Percentiles rank a stretch among this genome's conserved stretches.
phyloP scores from a whole-genome alignment of 371 early-diverging fungal species.

The Conidiobolus coronatus region DNA sequence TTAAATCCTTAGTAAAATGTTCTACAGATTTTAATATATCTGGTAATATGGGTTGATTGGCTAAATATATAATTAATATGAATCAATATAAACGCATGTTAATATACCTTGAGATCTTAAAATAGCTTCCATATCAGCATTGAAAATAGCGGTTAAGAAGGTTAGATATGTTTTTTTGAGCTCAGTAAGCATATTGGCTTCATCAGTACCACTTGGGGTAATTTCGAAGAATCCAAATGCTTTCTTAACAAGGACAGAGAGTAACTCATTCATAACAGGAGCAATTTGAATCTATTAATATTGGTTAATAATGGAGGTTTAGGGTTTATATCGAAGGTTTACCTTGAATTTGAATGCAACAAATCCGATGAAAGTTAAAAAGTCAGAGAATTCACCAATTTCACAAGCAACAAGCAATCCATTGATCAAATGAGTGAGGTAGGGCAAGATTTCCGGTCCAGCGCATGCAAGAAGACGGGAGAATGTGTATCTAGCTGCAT shows the following conservation, averaged over 20 bases:
- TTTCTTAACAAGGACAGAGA: constrained; percentile 54
- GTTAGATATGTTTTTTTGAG: constrained; percentile 63
- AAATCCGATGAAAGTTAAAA: constrained; percentile 64
- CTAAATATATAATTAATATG: no score
- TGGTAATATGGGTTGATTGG: constrained; percentile 39
- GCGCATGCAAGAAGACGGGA: constrained; percentile 69
- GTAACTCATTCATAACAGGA: constrained; percentile 42
- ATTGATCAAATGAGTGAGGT: constrained; percentile 52
- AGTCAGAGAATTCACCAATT: constrained; percentile 58
- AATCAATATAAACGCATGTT: no score
- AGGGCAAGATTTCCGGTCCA: constrained; percentile 60
- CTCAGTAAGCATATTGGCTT: constrained; percentile 43
- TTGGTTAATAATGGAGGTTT: background rate
- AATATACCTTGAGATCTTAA: constrained; percentile 43
- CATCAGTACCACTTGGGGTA: constrained; percentile 72
- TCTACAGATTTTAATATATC: constrained; percentile 54
- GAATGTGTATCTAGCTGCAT: constrained; percentile 64
- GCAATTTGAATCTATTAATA: constrained; percentile 17
- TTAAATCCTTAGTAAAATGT: constrained; percentile 21
- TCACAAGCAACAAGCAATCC: constrained; percentile 51
- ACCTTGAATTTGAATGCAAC: constrained; percentile 77
- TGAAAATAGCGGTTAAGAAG: constrained; percentile 61
- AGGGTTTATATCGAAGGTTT: constrained; percentile 4
- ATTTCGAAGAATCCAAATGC: constrained; percentile 66
- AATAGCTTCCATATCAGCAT: constrained; percentile 48